A percentile compares a stretch with the other conserved stretches of the same genome.
phyloP scores from a whole-genome alignment of 805 yeast genomes.

The Wickerhamiella hasegawae region DNA sequence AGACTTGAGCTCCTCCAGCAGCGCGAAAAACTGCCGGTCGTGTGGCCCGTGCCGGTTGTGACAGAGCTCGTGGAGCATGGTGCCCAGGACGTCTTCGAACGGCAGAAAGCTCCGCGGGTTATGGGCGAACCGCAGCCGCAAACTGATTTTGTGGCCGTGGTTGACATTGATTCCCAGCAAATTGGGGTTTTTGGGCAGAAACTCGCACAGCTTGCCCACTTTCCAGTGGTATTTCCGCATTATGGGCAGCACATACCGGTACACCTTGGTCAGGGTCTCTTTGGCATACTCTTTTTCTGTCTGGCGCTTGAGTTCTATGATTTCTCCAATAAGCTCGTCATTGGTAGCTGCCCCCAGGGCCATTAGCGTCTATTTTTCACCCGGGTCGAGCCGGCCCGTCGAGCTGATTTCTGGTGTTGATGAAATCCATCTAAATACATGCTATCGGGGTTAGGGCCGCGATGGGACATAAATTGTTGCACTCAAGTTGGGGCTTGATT shows the following conservation, averaged over 20 bases:
- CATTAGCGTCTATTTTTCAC: no score
- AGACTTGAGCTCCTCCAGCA: conserved; percentile 42
- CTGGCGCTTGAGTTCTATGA: conserved; percentile 33
- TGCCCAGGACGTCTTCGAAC: conserved; percentile 49
- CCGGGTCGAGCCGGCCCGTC: no score
- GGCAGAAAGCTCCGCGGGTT: conserved; percentile 42
- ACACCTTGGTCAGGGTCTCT: conserved; percentile 49
- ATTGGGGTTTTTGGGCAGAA: conserved; percentile 52
- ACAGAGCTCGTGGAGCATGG: conserved; percentile 75
- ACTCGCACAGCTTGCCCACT: conserved; percentile 59
- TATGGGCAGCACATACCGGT: conserved; percentile 55
- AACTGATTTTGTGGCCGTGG: conserved; percentile 51
- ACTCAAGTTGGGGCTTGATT: no score
- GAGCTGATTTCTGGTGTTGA: no score
- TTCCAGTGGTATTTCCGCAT: conserved; percentile 51
- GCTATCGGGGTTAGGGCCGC: no score
- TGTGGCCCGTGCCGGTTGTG: conserved; percentile 77
- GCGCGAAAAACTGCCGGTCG: conserved; percentile 49
- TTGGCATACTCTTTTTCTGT: conserved; percentile 34
- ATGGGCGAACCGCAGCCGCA: conserved; percentile 48
- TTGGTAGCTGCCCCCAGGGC: no score
- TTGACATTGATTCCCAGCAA: conserved; percentile 75
- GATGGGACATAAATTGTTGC: no score
- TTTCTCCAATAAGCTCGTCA: conserved; percentile 8
- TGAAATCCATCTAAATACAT: no score